Conservation (phyloP, 2,329 filamentous ascomycete species). For the Fusarium pilosicola region DNA sequence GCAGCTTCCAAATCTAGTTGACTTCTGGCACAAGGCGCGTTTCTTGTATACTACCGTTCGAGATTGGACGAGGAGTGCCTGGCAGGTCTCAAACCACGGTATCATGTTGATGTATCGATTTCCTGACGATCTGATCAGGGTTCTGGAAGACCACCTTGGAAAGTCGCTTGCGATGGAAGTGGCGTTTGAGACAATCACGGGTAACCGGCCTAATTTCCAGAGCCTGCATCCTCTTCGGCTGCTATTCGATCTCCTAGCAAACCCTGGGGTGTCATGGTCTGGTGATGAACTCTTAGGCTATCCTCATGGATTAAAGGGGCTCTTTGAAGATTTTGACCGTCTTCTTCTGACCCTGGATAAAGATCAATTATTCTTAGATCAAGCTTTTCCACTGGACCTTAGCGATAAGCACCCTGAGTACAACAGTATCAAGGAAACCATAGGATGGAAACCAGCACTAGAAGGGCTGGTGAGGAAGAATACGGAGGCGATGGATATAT, state of each 20-base stretch:
- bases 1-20: accelerated
- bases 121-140: accelerated
- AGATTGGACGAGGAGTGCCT: neutral
- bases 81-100: neutral
- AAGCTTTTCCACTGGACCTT: accelerated
- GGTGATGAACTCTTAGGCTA: accelerated
- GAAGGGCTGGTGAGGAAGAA: accelerated
- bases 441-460: neutral
- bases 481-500: neutral
- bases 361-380: accelerated
- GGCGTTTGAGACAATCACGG: accelerated
- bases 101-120: neutral
- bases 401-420: accelerated
- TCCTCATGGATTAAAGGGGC: accelerated
- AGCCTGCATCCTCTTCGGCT: neutral
- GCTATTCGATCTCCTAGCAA: accelerated
- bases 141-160: accelerated
- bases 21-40: accelerated
- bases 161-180: accelerated
- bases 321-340: accelerated
- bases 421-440: accelerated
- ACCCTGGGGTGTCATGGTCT: accelerated
- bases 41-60: accelerated
- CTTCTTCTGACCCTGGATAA: accelerated
- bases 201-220: accelerated